Evolutionary conservation across 805 yeast species (phyloP).

Genomic region (Ascoidea asiatica): DNA sequence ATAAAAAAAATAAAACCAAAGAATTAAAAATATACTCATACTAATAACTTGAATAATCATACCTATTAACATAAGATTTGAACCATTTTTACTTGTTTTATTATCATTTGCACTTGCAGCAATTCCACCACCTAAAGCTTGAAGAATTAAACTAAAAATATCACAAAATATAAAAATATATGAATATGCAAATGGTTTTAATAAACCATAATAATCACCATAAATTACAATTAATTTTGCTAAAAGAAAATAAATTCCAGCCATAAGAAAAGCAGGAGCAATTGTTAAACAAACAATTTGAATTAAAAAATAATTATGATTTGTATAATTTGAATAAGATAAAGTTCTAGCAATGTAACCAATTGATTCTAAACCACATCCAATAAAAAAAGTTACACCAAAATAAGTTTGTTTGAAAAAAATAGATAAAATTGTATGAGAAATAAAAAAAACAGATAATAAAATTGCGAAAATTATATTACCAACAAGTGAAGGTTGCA

Average conservation of each 20-base stretch:
- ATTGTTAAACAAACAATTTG: conserved; percentile 59
- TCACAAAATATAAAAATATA: conserved; percentile 57
- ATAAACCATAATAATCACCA: conserved; percentile 37
- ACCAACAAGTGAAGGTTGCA: conserved; percentile 38
- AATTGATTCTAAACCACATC: conserved; percentile 44
- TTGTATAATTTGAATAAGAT: conserved; percentile 23
- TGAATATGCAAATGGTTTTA: conserved; percentile 31
- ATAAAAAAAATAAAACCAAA: conserved; percentile 33
- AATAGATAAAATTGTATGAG: conserved; percentile 29
- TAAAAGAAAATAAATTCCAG: conserved; percentile 60
- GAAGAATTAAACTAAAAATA: conserved; percentile 46
- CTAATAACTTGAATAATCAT: conserved; percentile 60
- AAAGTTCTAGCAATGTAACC: conserved; percentile 55
- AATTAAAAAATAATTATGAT: conserved; percentile 32
- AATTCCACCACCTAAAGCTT: conserved; percentile 67
- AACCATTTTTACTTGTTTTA: conserved; percentile 22
- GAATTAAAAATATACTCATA: conserved; percentile 42
- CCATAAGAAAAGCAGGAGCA: conserved; percentile 77
- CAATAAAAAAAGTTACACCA: conserved; percentile 39
- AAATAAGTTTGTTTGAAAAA: conserved; percentile 52
- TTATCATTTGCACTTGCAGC: conserved; percentile 25
- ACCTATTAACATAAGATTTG: conserved; percentile 64
- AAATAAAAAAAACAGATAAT: conserved; percentile 30
- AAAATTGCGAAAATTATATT: conserved; percentile 42
- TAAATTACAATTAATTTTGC: conserved; percentile 53